Base-by-base conservation (phyloP, 495 filamentous ascomycete species). In the Penicillium macrosclerotiorum region DNA sequence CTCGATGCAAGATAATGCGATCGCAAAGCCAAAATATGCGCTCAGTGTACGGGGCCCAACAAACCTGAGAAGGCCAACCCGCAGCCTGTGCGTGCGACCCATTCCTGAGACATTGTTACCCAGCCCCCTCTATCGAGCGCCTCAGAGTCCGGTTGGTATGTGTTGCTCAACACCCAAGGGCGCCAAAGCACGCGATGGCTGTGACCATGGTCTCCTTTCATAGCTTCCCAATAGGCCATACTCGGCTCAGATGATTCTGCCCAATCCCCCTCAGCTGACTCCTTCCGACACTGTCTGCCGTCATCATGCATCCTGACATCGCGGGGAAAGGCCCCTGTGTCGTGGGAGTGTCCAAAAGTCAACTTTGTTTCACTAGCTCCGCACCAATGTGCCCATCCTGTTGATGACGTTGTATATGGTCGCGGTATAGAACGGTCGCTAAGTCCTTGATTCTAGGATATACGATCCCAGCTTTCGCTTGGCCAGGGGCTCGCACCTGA, bases 51-150 rank as follows among this genome's bases (percentile, higher is more conserved):
- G 19, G 17, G 20, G 11, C 18, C 18, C 34, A 37, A 20, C 34
- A 37, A 17, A 20, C 18, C 34, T 20, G 4, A 16, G 5, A 22
- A 37, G 25, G 36, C 22, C 25, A 19, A 13, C 18, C n/a, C 19
- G 19, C n/a, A 22, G 36, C 20, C 2, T 8, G 5, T 44, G 42
- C 42, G 26, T 14, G n/a, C 31, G 31, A 22, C 31, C 36, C 22
- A 44, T 44, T 44, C 42, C 42, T 35, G 42, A 44, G n/a, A 18
- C n/a, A 13, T 7, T 4, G 42, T n/a, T n/a, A n/a, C n/a, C 42
- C 41, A 44, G 35, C 22, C 41, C 29, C 9, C 20, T 23, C 20
- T 44, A 24, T 23, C 8, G 20, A 7, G 19, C 20, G n/a, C 31
- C 42, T 32, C 42, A 5, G 42, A 35, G 26, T 44, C 14, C 20